Percentiles rank a stretch among this genome's conserved stretches.
Conservation (phyloP, 768 basidiomycete genomes). For the Lactarius vividus region DNA sequence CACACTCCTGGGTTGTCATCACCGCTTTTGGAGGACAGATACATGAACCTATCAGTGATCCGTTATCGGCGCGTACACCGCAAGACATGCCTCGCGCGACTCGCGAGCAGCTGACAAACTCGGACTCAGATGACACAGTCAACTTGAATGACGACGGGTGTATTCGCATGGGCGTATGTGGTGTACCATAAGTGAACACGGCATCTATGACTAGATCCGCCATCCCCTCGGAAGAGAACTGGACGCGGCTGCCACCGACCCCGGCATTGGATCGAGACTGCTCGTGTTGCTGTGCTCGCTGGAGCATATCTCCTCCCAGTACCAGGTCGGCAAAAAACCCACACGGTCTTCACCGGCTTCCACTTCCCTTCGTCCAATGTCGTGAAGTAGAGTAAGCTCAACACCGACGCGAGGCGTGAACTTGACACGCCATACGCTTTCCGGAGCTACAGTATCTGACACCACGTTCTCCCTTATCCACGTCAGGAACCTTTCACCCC, state of each 20-base stretch:
- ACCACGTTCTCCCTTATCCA: constrained; percentile 41
- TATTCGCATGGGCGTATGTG: no score
- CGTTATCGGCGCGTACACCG: not conserved
- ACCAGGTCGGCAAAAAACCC: constrained; percentile 79
- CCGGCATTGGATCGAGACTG: not conserved
- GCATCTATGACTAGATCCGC: constrained; percentile 16
- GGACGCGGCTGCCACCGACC: not conserved
- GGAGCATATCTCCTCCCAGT: constrained; percentile 39
- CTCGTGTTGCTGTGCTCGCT: not conserved
- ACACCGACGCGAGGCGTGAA: constrained; percentile 62
- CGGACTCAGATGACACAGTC: not conserved
- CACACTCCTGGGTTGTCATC: not conserved
- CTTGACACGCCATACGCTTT: constrained; percentile 64
- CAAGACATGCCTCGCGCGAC: not conserved
- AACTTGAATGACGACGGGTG: not conserved
- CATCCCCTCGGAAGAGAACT: constrained; percentile 15
- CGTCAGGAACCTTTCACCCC: constrained; percentile 62
- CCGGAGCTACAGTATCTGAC: constrained; percentile 2
- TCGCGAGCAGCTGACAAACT: not conserved
- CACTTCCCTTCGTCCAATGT: constrained; percentile 53
- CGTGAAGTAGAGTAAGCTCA: constrained; percentile 47
- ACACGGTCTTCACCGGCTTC: constrained; percentile 65
- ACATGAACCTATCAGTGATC: not conserved
- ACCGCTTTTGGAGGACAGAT: not conserved
- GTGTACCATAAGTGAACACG: not conserved